A percentile compares a stretch with the other conserved stretches of the same genome.
Conservation (phyloP, 2,329 filamentous ascomycete genomes). For the Ceratocystis eucalypticola region DNA sequence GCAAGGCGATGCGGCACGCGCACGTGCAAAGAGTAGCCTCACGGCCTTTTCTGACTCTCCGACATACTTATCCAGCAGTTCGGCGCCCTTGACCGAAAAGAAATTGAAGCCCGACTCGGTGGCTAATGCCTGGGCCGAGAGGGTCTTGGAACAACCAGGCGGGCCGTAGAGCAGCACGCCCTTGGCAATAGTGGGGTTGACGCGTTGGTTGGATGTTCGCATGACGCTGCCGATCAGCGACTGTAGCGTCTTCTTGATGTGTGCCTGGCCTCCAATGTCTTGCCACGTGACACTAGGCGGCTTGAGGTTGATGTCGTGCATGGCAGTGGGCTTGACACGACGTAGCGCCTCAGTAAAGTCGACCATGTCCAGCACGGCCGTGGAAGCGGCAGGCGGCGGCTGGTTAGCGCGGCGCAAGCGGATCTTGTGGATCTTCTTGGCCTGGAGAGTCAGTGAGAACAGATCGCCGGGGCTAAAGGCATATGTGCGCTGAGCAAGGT, state of each 20-base stretch:
- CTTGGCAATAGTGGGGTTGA: conserved; percentile 50
- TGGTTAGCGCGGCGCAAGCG: conserved; percentile 22
- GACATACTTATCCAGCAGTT: conserved; percentile 92
- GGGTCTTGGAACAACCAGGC: conserved; percentile 87
- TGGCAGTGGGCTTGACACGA: conserved; percentile 64
- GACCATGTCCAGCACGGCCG: conserved; percentile 30
- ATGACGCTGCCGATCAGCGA: conserved; percentile 31
- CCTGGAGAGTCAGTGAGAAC: conserved; percentile 40
- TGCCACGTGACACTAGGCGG: conserved; percentile 75
- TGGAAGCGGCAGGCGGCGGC: conserved; percentile 31
- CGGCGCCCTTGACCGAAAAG: conserved; percentile 83
- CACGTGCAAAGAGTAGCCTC: conserved; percentile 73
- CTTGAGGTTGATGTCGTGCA: conserved; percentile 80
- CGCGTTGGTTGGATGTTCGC: conserved; percentile 25
- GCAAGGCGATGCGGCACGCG: conserved; percentile 69
- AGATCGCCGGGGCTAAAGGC: conserved; percentile 77
- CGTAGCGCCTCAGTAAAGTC: conserved; percentile 55
- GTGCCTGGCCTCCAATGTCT: conserved; percentile 74
- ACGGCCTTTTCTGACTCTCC: conserved; percentile 83
- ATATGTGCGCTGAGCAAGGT: conserved; percentile 63
- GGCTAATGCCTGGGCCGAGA: conserved; percentile 80
- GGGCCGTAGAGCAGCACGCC: conserved; percentile 83
- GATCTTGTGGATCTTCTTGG: conserved; percentile 25
- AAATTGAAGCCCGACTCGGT: conserved; percentile 88
- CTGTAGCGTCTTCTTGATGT: conserved; percentile 51